Evolutionary conservation across 2,329 filamentous ascomycete species (phyloP), one percentile per base, ranked within the genome.

Genomic region (Cordyceps cateniannulata): DNA sequence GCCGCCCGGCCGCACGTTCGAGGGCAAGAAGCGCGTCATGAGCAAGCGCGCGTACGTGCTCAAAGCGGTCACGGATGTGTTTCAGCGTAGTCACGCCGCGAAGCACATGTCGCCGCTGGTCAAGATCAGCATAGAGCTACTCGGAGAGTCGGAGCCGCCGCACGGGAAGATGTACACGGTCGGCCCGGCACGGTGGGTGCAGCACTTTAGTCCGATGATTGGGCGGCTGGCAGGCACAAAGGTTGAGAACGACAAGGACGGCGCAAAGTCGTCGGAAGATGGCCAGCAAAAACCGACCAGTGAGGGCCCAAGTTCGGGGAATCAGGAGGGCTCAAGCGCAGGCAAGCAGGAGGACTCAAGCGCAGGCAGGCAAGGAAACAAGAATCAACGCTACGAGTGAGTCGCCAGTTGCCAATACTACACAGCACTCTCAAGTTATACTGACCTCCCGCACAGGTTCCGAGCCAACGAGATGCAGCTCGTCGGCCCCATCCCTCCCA

Each of bases 391-490:
- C n/a, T 93, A 93, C 71, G 91, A 95, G 88, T 90, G 77, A 65
- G 85, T 27, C 24, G 8, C 22, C 24, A n/a, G n/a, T n/a, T 9
- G 8, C 10, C 25, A 12, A 16, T 27, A 12, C 45, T 51, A 16
- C 27, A 22, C 44, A n/a, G 18, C 18, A n/a, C 10, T 18, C 6
- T 35, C 16, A 18, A 14, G n/a, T n/a, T 10, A 49, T 57, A 18
- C 54, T 58, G 27, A 58, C n/a, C 45, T 6, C 6, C n/a, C 42
- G 1, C 4, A 1, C 68, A 93, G 90, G 73, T 98, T 98, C 75
- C 93, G 96, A 79, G 90, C 93, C 44, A 93, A 91, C 71, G 89
- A 97, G 72, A 86, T 97, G 69, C 93, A 97, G 71, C 81, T 98
- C 8, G 80, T 83, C 50, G 93, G 93, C 0, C 93, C 93, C 0